Conservation (phyloP, 805 yeast species). For the Yarrowia deformans region DNA sequence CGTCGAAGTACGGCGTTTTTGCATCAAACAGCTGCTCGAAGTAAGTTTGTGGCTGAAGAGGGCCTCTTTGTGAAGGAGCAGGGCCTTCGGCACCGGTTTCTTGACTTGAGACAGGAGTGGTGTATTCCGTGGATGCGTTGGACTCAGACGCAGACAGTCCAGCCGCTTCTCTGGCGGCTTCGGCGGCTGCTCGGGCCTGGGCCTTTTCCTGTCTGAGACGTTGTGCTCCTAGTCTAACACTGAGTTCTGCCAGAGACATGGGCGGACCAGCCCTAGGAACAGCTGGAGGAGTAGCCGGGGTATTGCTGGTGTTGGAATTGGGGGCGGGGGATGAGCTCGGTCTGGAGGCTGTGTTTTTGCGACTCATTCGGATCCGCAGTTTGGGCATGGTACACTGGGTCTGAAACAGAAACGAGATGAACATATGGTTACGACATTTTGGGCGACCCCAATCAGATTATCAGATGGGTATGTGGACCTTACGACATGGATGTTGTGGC, state of each 20-base stretch:
- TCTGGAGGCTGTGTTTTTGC: background rate
- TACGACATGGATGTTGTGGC: no score
- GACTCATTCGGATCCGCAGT: conserved; percentile 1
- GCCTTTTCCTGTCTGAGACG: background rate
- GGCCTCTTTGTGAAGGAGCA: background rate
- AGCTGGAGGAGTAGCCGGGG: background rate
- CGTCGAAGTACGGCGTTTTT: background rate
- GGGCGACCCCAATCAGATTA: background rate
- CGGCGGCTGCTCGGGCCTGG: background rate
- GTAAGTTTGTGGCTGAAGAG: background rate
- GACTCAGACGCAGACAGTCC: background rate
- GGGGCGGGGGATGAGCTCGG: background rate
- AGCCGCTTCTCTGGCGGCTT: background rate
- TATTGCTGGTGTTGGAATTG: background rate
- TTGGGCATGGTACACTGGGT: conserved; percentile 17
- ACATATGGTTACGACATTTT: background rate
- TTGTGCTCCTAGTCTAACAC: background rate
- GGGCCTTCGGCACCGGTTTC: background rate
- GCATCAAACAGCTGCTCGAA: background rate
- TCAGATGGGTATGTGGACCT: background rate
- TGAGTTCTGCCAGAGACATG: background rate
- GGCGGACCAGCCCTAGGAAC: background rate
- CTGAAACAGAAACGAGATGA: background rate
- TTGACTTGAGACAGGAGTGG: conserved; percentile 4
- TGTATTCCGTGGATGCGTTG: background rate